Percentiles rank a stretch among this genome's conserved stretches.
Evolutionary conservation across 257 asterid species (phyloP).

Genomic region (Apocynum venetum): DNA sequence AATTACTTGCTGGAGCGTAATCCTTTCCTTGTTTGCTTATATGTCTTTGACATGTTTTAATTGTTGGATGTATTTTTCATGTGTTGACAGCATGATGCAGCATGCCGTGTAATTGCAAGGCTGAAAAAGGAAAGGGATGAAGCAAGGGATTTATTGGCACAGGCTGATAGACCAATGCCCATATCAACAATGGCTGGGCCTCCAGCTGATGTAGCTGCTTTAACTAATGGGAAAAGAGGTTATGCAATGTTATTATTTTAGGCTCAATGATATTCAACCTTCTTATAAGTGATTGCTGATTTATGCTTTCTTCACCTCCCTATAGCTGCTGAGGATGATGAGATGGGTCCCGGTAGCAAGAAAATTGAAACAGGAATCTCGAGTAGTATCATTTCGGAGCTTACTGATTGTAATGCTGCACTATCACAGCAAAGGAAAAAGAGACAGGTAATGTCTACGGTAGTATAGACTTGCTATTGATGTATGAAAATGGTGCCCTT

Average conservation of each 20-base stretch:
- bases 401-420: constrained; percentile 73
- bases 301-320: constrained; percentile 19
- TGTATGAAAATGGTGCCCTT: not conserved
- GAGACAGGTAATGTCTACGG: constrained; percentile 59
- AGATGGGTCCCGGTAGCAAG: constrained; percentile 71
- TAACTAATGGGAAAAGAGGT: constrained; percentile 98
- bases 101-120: constrained; percentile 99
- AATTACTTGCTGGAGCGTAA: not conserved
- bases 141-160: constrained; percentile 75
- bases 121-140: constrained; percentile 95
- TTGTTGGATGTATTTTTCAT: constrained; percentile 9
- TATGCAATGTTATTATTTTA: constrained; percentile 10
- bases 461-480: constrained; percentile 3
- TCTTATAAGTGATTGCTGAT: constrained; percentile 18
- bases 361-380: constrained; percentile 80
- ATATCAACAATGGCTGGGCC: constrained; percentile 36
- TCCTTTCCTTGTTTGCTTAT: not conserved
- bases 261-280: not conserved
- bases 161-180: constrained; percentile 87
- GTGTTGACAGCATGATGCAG: constrained; percentile 89
- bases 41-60: not conserved
- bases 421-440: constrained; percentile 92
- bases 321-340: constrained; percentile 76
- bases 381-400: constrained; percentile 65
- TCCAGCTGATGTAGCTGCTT: constrained; percentile 39